These are phyloP conservation scores for Fragaria nilgerrensis DNA, from an alignment of 306 rosid genomes.

Conservation along the genomic window DNA sequence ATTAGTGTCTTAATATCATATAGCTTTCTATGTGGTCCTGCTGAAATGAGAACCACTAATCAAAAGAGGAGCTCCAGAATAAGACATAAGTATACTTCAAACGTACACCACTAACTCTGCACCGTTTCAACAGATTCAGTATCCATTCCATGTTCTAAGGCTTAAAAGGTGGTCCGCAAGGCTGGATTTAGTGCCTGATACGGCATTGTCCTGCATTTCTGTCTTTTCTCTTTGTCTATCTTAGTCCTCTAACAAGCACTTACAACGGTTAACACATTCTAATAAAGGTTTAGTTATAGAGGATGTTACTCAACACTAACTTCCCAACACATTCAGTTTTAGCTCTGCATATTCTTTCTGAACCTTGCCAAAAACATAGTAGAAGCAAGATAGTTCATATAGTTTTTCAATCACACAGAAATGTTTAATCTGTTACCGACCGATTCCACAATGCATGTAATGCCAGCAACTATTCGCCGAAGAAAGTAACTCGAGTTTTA, in stretches of 20 bases:
- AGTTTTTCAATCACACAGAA: neutral
- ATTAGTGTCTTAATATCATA: neutral
- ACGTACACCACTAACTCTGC: constrained; percentile 35
- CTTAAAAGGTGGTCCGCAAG: constrained; percentile 26
- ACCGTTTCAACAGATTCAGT: constrained; percentile 22
- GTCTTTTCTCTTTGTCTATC: constrained; percentile 23
- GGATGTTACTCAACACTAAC: neutral
- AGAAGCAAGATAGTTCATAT: neutral
- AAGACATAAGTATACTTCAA: constrained; percentile 38
- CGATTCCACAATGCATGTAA: neutral
- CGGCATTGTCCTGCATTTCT: constrained; percentile 35
- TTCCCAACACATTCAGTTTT: neutral
- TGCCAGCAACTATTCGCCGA: neutral
- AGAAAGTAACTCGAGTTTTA: neutral
- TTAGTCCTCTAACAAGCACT: constrained; percentile 13
- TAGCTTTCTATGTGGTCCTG: constrained; percentile 44
- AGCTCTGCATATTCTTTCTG: neutral
- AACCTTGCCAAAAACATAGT: neutral
- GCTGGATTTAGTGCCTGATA: constrained; percentile 22
- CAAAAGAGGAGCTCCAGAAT: constrained; percentile 6
- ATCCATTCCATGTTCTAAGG: constrained; percentile 40
- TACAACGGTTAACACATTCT: neutral
- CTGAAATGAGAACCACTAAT: constrained; percentile 43
- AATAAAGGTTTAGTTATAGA: neutral
- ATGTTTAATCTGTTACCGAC: neutral